Percentiles rank a stretch among this genome's conserved stretches.
Evolutionary conservation across 2,329 filamentous ascomycete species (phyloP).

Genomic region (Colletotrichum orchidophilum): DNA sequence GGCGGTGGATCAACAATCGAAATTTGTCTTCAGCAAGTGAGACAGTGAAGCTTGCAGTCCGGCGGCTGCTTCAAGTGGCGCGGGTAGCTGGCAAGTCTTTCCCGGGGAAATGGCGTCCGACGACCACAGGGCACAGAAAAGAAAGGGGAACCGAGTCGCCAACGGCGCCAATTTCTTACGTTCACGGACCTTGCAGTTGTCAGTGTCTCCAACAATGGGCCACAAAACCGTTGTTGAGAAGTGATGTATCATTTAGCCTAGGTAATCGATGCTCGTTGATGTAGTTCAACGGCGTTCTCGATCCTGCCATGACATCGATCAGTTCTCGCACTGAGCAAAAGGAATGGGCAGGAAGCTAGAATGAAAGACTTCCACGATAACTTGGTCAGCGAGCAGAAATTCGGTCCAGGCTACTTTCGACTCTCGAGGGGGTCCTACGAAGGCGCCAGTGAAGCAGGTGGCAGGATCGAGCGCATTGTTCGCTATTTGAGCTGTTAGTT

Average conservation of each 20-base stretch:
- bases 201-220: background rate
- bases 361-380: background rate
- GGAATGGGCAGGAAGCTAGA: background rate
- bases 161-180: background rate
- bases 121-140: background rate
- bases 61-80: background rate
- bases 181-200: background rate
- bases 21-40: background rate
- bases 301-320: background rate
- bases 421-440: background rate
- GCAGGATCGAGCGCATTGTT: background rate
- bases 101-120: constrained; percentile 6
- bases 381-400: background rate
- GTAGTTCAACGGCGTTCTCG: background rate
- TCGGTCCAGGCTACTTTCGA: background rate
- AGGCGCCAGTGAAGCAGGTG: background rate
- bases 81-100: constrained; percentile 16
- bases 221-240: constrained; percentile 5
- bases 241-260: constrained; percentile 15
- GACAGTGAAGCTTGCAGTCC: background rate
- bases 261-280: background rate
- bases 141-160: background rate
- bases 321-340: constrained; percentile 1
- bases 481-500: constrained; percentile 6
- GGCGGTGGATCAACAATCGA: background rate